A percentile compares a stretch with the other conserved stretches of the same genome.
These are phyloP conservation scores for Rhynchosporium graminicola DNA, from an alignment of 2,329 filamentous ascomycete genomes.

Conservation along the genomic window DNA sequence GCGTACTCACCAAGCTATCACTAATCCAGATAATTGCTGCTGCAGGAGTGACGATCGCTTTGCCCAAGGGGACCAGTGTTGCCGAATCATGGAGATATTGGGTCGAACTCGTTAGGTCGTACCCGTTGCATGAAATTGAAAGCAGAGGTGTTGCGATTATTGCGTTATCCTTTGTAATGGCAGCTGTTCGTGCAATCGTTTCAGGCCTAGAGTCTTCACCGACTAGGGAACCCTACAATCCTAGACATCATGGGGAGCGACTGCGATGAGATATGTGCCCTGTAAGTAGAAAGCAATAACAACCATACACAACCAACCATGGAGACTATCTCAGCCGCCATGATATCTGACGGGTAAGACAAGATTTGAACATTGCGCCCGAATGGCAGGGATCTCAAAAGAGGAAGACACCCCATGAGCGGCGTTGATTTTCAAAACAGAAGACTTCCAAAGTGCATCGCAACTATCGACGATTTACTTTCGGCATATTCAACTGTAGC, in stretches of 20 bases:
- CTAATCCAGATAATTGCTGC: background rate
- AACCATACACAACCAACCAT: background rate
- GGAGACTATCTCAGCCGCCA: background rate
- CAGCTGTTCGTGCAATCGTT: background rate
- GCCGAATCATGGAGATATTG: background rate
- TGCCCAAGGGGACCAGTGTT: background rate
- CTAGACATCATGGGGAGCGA: background rate
- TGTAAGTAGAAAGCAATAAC: too few relatives aligned
- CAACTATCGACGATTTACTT: background rate
- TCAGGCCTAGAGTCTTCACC: background rate
- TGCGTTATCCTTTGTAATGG: slow-evolving; percentile 5
- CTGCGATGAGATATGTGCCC: background rate
- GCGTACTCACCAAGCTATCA: background rate
- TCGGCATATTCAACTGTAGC: background rate
- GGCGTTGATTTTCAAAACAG: too few relatives aligned
- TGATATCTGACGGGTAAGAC: background rate
- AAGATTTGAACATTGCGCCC: background rate
- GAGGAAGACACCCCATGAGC: background rate
- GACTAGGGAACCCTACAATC: background rate
- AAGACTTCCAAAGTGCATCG: slow-evolving; percentile 4
- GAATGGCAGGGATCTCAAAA: too few relatives aligned
- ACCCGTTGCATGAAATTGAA: slow-evolving; percentile 2
- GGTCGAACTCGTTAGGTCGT: background rate
- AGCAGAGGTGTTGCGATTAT: slow-evolving; percentile 8
- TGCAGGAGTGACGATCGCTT: background rate